These are phyloP conservation scores for Penicillium simplicissimum DNA, from an alignment of 495 filamentous ascomycete genomes.

Conservation along the genomic window DNA sequence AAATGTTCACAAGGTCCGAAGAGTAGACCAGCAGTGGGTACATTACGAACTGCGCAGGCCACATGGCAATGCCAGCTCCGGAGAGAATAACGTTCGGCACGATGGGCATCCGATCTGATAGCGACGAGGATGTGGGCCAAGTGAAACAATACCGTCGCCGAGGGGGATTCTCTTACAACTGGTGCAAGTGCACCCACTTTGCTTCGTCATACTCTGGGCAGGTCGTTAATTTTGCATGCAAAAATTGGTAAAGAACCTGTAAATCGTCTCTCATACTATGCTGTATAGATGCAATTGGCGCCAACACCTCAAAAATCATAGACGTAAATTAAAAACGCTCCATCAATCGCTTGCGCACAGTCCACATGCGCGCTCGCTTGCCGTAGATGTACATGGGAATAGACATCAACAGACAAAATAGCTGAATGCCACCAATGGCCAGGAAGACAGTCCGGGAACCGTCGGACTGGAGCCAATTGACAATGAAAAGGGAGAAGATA, in stretches of 20 bases:
- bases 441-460: constrained; percentile 79
- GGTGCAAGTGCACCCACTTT: not conserved
- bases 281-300: not conserved
- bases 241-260: not conserved
- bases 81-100: not conserved
- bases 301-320: not conserved
- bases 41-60: not conserved
- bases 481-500: constrained; percentile 89
- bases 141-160: not conserved
- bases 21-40: not conserved
- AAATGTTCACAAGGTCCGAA: not conserved
- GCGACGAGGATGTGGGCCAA: not conserved
- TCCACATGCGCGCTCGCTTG: constrained; percentile 96
- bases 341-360: constrained; percentile 83
- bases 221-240: not conserved
- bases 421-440: constrained; percentile 82
- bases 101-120: not conserved
- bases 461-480: constrained; percentile 73
- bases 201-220: not conserved
- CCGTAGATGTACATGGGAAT: constrained; percentile 97
- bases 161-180: not conserved
- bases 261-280: not conserved
- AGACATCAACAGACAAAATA: constrained; percentile 69
- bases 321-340: constrained; percentile 65
- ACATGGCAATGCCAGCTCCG: not conserved